Percentiles rank a stretch among this genome's conserved stretches.
phyloP scores from a whole-genome alignment of 371 early-diverging fungal species.

The Dinochytrium kinnereticum region DNA sequence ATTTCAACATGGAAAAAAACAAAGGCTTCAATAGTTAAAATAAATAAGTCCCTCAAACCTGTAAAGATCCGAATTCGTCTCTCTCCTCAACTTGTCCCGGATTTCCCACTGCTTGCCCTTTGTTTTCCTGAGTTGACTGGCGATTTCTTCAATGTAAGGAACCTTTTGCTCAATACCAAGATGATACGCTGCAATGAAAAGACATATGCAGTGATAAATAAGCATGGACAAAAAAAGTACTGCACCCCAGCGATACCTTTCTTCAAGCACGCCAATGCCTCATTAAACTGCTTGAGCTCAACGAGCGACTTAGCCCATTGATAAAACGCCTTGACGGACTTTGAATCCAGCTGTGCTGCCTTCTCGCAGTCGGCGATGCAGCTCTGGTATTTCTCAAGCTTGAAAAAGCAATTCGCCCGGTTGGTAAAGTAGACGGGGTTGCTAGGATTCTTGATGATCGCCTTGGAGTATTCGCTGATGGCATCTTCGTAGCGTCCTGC shows the following conservation, averaged over 20 bases:
- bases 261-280: slow-evolving; percentile 61
- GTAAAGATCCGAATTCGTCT: slow-evolving; percentile 65
- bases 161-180: slow-evolving; percentile 64
- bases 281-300: slow-evolving; percentile 49
- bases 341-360: slow-evolving; percentile 73
- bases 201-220: slow-evolving; percentile 6
- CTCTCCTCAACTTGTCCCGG: slow-evolving; percentile 54
- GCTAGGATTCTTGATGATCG: slow-evolving; percentile 72
- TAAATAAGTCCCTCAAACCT: too few species aligned
- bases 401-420: slow-evolving; percentile 75
- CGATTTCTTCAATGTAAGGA: slow-evolving; percentile 62
- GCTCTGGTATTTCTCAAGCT: slow-evolving; percentile 62
- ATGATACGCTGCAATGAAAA: slow-evolving; percentile 51
- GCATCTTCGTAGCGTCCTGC: slow-evolving; percentile 52
- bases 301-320: slow-evolving; percentile 66
- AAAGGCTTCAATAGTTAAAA: too few species aligned
- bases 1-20: slow-evolving; percentile 27
- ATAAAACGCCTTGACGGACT: slow-evolving; percentile 73
- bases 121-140: slow-evolving; percentile 59
- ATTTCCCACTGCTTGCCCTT: slow-evolving; percentile 72
- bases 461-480: slow-evolving; percentile 74
- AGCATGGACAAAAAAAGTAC: slow-evolving; percentile 5
- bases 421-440: slow-evolving; percentile 78
- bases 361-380: slow-evolving; percentile 70
- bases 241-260: slow-evolving; percentile 53